Evolutionary conservation across 306 rosid species (phyloP).

Genomic region (Malus fusca): DNA sequence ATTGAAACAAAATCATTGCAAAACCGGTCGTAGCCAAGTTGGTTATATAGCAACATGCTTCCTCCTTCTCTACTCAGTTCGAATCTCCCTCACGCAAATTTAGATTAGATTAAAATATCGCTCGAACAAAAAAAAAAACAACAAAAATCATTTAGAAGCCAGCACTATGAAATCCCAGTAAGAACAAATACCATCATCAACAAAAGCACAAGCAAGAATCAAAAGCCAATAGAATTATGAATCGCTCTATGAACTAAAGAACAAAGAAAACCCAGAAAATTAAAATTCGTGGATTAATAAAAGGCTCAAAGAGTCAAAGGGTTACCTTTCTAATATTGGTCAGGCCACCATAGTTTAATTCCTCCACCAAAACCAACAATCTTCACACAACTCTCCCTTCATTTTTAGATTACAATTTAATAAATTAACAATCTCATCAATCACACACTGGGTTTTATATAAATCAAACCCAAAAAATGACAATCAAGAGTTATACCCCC

Average conservation of each 20-base stretch:
- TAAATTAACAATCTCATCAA: background rate
- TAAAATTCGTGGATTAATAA: slow-evolving; percentile 4
- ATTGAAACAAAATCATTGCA: slow-evolving; percentile 15
- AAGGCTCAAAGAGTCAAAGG: background rate
- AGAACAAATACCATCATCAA: slow-evolving; percentile 21
- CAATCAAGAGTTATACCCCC: slow-evolving; percentile 18
- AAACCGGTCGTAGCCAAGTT: background rate
- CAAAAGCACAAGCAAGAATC: slow-evolving; percentile 42
- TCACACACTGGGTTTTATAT: background rate
- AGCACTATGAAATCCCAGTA: slow-evolving; percentile 13
- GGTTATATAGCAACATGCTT: background rate
- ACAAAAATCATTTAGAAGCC: slow-evolving; percentile 32
- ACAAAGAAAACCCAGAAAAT: background rate
- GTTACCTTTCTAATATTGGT: slow-evolving; percentile 34
- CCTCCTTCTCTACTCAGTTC: background rate
- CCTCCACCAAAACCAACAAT: slow-evolving; percentile 31
- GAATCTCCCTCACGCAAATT: too few species aligned
- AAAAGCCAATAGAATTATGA: slow-evolving; percentile 28
- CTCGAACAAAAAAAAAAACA: background rate
- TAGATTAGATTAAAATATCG: background rate
- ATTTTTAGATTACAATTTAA: slow-evolving; percentile 20
- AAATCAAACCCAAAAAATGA: slow-evolving; percentile 24
- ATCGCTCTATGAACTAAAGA: background rate
- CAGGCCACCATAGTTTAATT: slow-evolving; percentile 28
- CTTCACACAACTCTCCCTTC: slow-evolving; percentile 23